phyloP scores from a whole-genome alignment of 768 basidiomycete genomes.

The Phanerochaete carnosa region DNA sequence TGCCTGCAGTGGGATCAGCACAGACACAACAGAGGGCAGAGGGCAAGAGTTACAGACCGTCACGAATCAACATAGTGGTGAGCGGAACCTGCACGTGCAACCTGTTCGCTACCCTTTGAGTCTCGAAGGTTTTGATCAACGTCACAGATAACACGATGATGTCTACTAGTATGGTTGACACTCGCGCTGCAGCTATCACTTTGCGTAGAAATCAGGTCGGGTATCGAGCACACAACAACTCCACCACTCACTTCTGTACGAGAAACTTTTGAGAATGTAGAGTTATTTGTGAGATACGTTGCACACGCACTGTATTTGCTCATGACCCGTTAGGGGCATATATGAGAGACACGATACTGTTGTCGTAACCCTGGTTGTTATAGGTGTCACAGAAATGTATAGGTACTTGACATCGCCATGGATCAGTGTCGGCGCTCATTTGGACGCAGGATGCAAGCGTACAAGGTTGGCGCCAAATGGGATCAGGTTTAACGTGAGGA shows the following conservation, averaged over 20 bases:
- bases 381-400: background rate
- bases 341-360: background rate
- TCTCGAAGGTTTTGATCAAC: background rate
- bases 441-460: background rate
- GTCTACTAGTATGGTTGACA: slow-evolving; percentile 1
- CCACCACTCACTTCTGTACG: background rate
- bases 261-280: too few relatives aligned
- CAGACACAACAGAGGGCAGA: background rate
- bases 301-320: background rate
- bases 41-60: background rate
- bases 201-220: background rate
- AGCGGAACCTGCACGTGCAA: background rate
- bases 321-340: background rate
- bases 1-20: background rate
- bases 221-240: background rate
- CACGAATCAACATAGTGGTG: slow-evolving; percentile 2
- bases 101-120: background rate
- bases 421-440: background rate
- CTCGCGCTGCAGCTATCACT: background rate
- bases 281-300: background rate
- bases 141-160: slow-evolving; percentile 2
- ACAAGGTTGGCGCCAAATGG: slow-evolving; percentile 6
- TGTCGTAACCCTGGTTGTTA: background rate
- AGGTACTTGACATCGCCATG: background rate
- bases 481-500: slow-evolving; percentile 3